Evolutionary conservation across 192 early-diverging fungal genomes (phyloP), one percentile per base, ranked within the genome.

Genomic region (Entomortierella parvispora): DNA sequence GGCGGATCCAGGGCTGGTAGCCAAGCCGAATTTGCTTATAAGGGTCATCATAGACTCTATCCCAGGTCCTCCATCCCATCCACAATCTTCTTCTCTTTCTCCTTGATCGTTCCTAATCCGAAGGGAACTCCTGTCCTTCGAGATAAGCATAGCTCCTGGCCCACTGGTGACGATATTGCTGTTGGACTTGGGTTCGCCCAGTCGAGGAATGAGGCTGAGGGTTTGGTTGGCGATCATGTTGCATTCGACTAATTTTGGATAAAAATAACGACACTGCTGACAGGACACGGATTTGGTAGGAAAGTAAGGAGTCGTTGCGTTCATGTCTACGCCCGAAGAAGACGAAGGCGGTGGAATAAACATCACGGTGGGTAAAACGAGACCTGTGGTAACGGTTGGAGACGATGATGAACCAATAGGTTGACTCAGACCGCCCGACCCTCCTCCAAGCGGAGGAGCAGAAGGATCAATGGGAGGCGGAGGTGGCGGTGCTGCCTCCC

Each of bases 231-330:
- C 54, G 20, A 56, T 23, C 3, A 18, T 17, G 18, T 56, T 56
- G 33, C 54, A 56, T 2, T 37, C 32, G 20, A 32, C 33, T 18
- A 56, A 18, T 22, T 56, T 32, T 56, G 54, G 32, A 22, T 56
- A 56, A 12, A 29, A 29, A n/a, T 9, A 22, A 22, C 18, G 29
- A 18, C 54, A 56, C 32, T 42, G 54, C 34, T 56, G 54, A 22
- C 54, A 56, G 4, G 34, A 56, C 8, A 4, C 54, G 34, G 54
- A 56, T 37, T 37, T 56, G 12, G 54, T 17, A 2, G 54, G 54
- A 37, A 56, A 56, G 33, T 33, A 18, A 22, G 54, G 54, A 4
- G 17, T 34, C 3, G 18, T 33, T 2, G 54, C 18, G 12, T 5
- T 37, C 37, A 40, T 40, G 22, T 49, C 22, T 20, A 18, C 18